A percentile compares a stretch with the other conserved stretches of the same genome.
These are phyloP conservation scores for Hypoxylon sp. DNA, from an alignment of 2,329 filamentous ascomycete genomes.

Conservation along the genomic window DNA sequence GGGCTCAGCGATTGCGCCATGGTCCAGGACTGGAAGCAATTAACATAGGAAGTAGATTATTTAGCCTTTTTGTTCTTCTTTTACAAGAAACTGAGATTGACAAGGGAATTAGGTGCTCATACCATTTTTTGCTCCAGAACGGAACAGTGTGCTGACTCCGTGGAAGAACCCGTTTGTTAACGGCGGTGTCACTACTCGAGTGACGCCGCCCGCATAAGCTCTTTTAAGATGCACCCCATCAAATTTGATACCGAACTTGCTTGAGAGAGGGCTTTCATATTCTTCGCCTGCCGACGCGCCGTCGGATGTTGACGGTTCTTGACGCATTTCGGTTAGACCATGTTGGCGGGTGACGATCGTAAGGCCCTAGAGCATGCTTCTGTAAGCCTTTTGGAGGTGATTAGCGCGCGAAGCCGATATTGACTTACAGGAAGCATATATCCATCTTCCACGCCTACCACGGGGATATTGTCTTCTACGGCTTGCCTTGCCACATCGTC, in stretches of 20 bases:
- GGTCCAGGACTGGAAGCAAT: constrained; percentile 39
- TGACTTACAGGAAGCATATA: constrained; percentile 37
- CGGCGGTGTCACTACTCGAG: constrained; percentile 42
- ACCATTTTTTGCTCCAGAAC: constrained; percentile 42
- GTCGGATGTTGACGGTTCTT: constrained; percentile 44
- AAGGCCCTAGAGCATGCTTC: constrained; percentile 27
- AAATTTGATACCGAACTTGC: constrained; percentile 42
- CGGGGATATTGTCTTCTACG: constrained; percentile 18
- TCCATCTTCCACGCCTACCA: constrained; percentile 29
- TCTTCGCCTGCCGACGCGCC: constrained; percentile 35
- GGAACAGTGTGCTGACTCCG: constrained; percentile 40
- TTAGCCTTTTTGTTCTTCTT: not conserved
- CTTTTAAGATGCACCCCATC: constrained; percentile 42
- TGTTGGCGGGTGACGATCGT: constrained; percentile 38
- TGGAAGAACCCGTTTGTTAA: constrained; percentile 42
- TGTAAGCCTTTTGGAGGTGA: constrained; percentile 16
- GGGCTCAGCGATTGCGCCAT: constrained; percentile 35
- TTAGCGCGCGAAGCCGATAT: not conserved
- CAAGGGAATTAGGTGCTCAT: constrained; percentile 3
- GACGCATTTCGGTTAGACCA: constrained; percentile 40
- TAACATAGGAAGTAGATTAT: not conserved
- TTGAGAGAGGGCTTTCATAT: constrained; percentile 33
- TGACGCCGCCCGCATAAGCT: constrained; percentile 36
- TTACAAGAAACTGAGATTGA: not conserved
- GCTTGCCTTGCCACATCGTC: constrained; percentile 25